Conservation (phyloP, 306 rosid genomes). For the Citrullus mucosospermus region DNA sequence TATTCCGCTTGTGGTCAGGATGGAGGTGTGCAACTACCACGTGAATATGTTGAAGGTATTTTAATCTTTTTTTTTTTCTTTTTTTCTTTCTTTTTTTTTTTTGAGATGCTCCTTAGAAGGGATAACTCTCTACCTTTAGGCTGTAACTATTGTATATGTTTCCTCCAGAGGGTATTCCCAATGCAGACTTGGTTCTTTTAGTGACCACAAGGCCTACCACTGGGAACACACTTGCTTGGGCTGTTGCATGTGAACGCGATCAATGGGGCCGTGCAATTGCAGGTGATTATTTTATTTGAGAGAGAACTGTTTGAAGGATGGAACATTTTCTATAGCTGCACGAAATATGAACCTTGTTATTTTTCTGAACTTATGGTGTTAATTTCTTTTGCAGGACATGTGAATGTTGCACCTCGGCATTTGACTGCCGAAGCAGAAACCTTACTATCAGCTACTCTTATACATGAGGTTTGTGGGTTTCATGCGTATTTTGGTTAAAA, state of each 20-base stretch:
- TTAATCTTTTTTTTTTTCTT: background rate
- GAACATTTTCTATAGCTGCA: background rate
- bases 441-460: conserved; percentile 85
- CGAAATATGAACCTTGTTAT: background rate
- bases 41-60: conserved; percentile 79
- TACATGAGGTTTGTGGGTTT: conserved; percentile 63
- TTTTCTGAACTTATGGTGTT: background rate
- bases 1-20: conserved; percentile 99
- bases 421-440: conserved; percentile 97
- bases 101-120: background rate
- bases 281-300: conserved; percentile 22
- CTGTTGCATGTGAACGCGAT: conserved; percentile 98
- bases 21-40: conserved; percentile 97
- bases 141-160: background rate
- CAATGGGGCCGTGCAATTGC: conserved; percentile 99
- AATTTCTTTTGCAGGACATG: conserved; percentile 55
- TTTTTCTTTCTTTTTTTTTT: background rate
- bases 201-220: conserved; percentile 98
- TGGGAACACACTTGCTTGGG: conserved; percentile 98
- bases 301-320: background rate
- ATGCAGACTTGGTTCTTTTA: conserved; percentile 88
- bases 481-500: background rate
- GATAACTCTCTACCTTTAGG: background rate
- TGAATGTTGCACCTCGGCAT: conserved; percentile 98
- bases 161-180: conserved; percentile 65